A percentile compares a stretch with the other conserved stretches of the same genome.
Conservation (phyloP, 495 filamentous ascomycete species). For the Penicillium riverlandense region DNA sequence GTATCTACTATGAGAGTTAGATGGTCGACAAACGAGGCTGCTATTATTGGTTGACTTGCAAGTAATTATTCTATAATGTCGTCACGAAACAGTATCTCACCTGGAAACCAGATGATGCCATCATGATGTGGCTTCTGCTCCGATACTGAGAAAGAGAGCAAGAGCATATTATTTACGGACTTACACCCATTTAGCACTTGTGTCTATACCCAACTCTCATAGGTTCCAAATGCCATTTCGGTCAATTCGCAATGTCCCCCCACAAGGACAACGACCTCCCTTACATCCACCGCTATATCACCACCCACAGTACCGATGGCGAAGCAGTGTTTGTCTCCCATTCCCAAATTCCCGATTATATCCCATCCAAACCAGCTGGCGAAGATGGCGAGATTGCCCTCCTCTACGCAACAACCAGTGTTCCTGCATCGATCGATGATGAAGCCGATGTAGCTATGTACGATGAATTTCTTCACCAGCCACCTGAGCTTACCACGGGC, state of each 20-base stretch:
- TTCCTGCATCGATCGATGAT: conserved; percentile 20
- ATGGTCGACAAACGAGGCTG: too few relatives aligned
- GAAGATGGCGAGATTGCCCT: conserved; percentile 33
- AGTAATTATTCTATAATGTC: too few relatives aligned
- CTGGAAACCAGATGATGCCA: conserved; percentile 6
- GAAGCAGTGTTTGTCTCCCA: conserved; percentile 32
- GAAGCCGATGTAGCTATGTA: conserved; percentile 32
- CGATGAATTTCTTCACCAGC: conserved; percentile 26
- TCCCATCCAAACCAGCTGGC: conserved; percentile 20
- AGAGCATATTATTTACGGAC: not conserved
- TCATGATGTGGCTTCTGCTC: conserved; percentile 6
- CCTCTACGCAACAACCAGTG: conserved; percentile 28
- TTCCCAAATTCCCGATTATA: conserved; percentile 24
- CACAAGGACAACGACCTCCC: conserved; percentile 22
- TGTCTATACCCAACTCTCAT: too few relatives aligned
- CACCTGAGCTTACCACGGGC: conserved; percentile 21
- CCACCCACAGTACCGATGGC: conserved; percentile 31
- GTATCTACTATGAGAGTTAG: too few relatives aligned
- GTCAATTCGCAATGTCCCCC: conserved; percentile 1
- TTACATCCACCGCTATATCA: conserved; percentile 34
- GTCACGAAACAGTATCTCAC: not conserved
- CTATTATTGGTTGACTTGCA: too few relatives aligned
- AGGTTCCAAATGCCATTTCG: not conserved
- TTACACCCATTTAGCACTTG: not conserved
- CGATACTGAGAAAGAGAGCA: too few relatives aligned